These are phyloP conservation scores for Saitoella complicata DNA, from an alignment of 805 yeast species.

Conservation along the genomic window DNA sequence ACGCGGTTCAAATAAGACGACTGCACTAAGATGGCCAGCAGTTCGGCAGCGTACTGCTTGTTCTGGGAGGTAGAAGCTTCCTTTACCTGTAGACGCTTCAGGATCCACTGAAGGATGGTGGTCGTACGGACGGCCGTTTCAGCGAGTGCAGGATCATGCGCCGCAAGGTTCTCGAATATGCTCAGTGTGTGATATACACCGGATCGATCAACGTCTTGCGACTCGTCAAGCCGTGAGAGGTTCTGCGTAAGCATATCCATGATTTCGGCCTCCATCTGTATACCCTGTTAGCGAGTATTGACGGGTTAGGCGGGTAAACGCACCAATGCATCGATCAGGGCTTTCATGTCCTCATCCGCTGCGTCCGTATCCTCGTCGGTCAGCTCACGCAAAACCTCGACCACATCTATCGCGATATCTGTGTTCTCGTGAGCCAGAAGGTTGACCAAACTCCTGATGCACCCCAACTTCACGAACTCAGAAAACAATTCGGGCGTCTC, in stretches of 20 bases:
- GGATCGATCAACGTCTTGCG: conserved; percentile 8
- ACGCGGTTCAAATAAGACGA: conserved; percentile 5
- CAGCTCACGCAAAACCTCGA: conserved; percentile 12
- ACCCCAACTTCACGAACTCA: conserved; percentile 7
- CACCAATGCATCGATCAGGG: conserved; percentile 5
- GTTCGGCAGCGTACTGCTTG: conserved; percentile 14
- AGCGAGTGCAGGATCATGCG: not conserved
- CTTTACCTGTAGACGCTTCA: conserved; percentile 7
- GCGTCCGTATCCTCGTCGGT: conserved; percentile 11
- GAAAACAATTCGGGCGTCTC: conserved; percentile 11
- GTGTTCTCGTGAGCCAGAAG: conserved; percentile 12
- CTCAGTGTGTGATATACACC: conserved; percentile 11
- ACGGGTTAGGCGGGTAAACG: no score
- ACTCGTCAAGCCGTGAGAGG: conserved; percentile 9
- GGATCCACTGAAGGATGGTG: conserved; percentile 11
- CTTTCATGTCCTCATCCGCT: conserved; percentile 4
- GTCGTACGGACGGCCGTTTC: conserved; percentile 3
- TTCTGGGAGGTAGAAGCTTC: conserved; percentile 11
- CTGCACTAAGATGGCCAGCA: conserved; percentile 12
- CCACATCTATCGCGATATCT: conserved; percentile 11
- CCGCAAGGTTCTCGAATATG: conserved; percentile 11
- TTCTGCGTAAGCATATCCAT: conserved; percentile 6
- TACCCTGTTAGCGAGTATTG: not conserved
- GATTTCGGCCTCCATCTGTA: conserved; percentile 2
- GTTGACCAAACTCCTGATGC: conserved; percentile 3